Base-by-base conservation (phyloP, 2,329 filamentous ascomycete species). In the Aureobasidium uvarum region DNA sequence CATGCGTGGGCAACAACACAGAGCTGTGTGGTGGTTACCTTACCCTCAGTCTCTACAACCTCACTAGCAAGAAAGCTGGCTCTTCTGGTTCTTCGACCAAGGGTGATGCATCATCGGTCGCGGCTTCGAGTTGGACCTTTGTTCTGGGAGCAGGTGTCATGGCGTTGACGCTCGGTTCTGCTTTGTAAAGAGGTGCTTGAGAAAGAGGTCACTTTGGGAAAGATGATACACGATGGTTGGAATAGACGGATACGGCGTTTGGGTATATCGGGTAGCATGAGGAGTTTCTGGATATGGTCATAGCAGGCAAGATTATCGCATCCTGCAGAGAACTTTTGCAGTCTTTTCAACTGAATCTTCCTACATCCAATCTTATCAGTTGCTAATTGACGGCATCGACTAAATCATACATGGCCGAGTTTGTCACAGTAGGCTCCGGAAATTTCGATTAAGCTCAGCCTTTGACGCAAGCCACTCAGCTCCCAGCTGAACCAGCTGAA, bases 21-120 rank as follows among this genome's bases (percentile, higher is more conserved):
- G 78, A 83, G 56, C 76, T 81, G 2, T 88, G 85, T 67, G 85
- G 85, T 20, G 85, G 85, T 1, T 70, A 76, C 6, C 71, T 86
- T 66, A 68, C 72, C 4, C 43, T 75, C 11, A 71, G 70, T 2
- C 64, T 74, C 13, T 75, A 74, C 63, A 74, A 74, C 60, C 60
- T 71, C 11, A 74, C 72, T 14, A 56, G 51, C 33, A 62, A 65
- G 25, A 52, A 63, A 14, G 31, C 55, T 28, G 28, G 51, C 2
- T 51, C 62, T 10, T 38, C 50, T 10, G 39, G 39, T 55, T 43
- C 63, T 7, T 58, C 52, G 14, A 20, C 48, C 13, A 52, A 63
- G 38, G 38, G 60, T 45, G 60, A 23, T 43, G 48, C 60, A 5
- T n/a, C 60, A 39, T 43, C 48, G 23, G 20, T 52, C 25, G 38